These are phyloP conservation scores for Didymella sp. DNA, from an alignment of 2,329 filamentous ascomycete species.

Conservation along the genomic window DNA sequence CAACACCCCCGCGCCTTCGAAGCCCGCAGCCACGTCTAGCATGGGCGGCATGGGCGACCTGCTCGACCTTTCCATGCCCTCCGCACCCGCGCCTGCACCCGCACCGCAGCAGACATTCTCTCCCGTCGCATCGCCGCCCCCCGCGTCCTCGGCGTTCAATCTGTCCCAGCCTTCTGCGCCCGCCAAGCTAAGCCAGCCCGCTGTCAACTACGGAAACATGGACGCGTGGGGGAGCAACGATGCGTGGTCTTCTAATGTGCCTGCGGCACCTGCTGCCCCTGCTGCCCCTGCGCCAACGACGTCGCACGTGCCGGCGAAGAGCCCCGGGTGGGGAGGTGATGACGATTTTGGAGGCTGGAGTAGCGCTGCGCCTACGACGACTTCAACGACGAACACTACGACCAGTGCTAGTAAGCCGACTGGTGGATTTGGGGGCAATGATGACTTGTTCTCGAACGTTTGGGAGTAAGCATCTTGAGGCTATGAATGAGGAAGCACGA, in stretches of 20 bases:
- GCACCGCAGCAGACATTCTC: slow-evolving; percentile 27
- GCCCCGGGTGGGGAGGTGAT: slow-evolving; percentile 65
- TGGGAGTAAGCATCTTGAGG: slow-evolving; percentile 71
- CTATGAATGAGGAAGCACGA: neutral
- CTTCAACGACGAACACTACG: slow-evolving; percentile 47
- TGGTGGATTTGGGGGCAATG: slow-evolving; percentile 62
- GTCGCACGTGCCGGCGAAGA: slow-evolving; percentile 53
- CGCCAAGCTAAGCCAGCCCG: slow-evolving; percentile 39
- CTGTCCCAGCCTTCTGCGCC: slow-evolving; percentile 55
- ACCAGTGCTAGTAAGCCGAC: slow-evolving; percentile 55
- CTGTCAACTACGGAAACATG: slow-evolving; percentile 57
- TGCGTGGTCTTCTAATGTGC: slow-evolving; percentile 76
- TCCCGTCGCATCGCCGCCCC: slow-evolving; percentile 45
- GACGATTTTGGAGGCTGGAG: slow-evolving; percentile 98
- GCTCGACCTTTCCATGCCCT: slow-evolving; percentile 69
- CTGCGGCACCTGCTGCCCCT: slow-evolving; percentile 56
- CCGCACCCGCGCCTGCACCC: slow-evolving; percentile 35
- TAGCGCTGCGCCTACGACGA: slow-evolving; percentile 71
- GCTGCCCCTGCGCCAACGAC: slow-evolving; percentile 40
- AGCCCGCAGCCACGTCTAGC: slow-evolving; percentile 54
- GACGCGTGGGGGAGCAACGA: slow-evolving; percentile 86
- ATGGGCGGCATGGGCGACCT: slow-evolving; percentile 68
- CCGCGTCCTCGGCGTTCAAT: slow-evolving; percentile 64
- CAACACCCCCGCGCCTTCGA: slow-evolving; percentile 59
- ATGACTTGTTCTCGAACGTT: slow-evolving; percentile 95